Evolutionary conservation across 2,329 filamentous ascomycete genomes (phyloP), one percentile per base, ranked within the genome.

Genomic region (Alternaria sp.): DNA sequence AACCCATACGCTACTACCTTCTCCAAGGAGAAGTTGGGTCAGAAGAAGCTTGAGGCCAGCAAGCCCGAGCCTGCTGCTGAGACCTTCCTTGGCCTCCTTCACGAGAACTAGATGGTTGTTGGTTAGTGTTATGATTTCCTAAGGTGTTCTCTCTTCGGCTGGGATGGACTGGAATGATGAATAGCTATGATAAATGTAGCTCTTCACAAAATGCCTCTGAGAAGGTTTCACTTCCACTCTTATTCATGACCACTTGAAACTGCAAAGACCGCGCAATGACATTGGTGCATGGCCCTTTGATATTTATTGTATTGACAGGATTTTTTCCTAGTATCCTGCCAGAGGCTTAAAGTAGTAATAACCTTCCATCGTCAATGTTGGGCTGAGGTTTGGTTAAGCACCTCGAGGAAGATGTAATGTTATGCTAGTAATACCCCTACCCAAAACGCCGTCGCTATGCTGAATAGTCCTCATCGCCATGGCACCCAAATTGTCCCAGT

Each of bases 1-100:
- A 99, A 99, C 90, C 95, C 95, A 67, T 99, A 99, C 84, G 94
- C 95, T 73, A 86, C 90, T 74, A 89, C 91, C 66, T 99, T 96
- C 84, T 85, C 89, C 74, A 92, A 96, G 87, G 87, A 92, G 77
- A 90, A 92, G 83, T 81, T 95, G 60, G 92, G 92, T 70, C 85
- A 90, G 81, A 82, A 88, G 82, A 86, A 88, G 81, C 73, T 86
- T 67, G 82, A 87, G 66, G 77, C 79, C 58, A 84, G 81, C 71
- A 90, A 92, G 86, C 86, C 88, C 58, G 78, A 82, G 76, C 77
- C 74, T 67, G 79, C 81, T 67, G 80, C 80, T 62, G 80, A 83
- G 75, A 74, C 78, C 60, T 89, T 88, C 83, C 72, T 70, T 63
- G 71, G 73, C 61, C 74, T 79, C 54, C 71, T 83, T 56, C 73